Evolutionary conservation across 2,329 filamentous ascomycete genomes (phyloP).

Genomic region (Cytospora leucostoma): DNA sequence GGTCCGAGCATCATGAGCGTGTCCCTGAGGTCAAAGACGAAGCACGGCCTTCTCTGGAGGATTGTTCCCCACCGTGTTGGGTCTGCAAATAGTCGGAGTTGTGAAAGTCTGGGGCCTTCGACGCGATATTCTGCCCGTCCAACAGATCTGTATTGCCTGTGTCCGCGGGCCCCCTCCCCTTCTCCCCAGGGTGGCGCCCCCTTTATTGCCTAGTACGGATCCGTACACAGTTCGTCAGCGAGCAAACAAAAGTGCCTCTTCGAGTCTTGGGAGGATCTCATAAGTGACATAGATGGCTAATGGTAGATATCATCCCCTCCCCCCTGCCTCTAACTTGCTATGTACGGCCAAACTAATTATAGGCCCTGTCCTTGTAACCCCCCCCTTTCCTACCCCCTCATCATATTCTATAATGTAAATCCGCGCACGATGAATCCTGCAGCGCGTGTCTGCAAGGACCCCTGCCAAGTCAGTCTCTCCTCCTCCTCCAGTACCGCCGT

Average conservation of each 20-base stretch:
- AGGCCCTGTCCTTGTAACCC: conserved; percentile 18
- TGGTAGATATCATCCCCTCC: not conserved
- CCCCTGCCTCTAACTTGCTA: conserved; percentile 6
- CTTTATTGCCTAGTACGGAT: not conserved
- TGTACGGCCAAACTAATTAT: not conserved
- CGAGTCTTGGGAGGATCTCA: not conserved
- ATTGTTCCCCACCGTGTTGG: not conserved
- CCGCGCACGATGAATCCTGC: conserved; percentile 17
- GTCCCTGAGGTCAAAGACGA: conserved; percentile 3
- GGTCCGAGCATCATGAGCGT: conserved; percentile 9
- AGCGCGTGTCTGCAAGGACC: conserved; percentile 15
- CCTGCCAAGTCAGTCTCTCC: not conserved
- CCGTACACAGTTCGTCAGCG: not conserved
- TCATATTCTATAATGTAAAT: not conserved
- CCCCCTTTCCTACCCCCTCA: conserved; percentile 10
- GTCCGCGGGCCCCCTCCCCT: conserved; percentile 17
- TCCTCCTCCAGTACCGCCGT: conserved; percentile 13
- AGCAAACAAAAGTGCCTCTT: conserved; percentile 13
- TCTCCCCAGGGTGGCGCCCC: conserved; percentile 5
- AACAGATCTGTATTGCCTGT: not conserved
- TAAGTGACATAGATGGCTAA: not conserved
- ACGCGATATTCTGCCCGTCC: conserved; percentile 4
- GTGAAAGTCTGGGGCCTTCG: conserved; percentile 17
- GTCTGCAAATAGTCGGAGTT: conserved; percentile 5
- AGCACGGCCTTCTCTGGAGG: conserved; percentile 6